phyloP scores from a whole-genome alignment of 2,329 filamentous ascomycete genomes.

The Trichoderma sp. region DNA sequence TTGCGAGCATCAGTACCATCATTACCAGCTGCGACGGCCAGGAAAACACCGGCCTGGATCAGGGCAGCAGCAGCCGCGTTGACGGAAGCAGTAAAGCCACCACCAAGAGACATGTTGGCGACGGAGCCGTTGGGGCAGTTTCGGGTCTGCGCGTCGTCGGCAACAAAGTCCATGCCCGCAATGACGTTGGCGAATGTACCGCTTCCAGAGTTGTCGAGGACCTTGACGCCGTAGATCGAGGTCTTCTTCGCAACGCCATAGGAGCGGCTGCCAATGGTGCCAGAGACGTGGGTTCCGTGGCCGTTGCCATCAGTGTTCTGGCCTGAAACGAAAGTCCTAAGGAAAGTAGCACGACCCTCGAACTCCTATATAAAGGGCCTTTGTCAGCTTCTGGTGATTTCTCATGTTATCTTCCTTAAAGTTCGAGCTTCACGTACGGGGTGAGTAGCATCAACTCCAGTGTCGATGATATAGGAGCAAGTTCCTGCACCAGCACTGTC shows the following conservation, averaged over 20 bases:
- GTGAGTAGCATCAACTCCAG: conserved; percentile 44
- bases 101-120: conserved; percentile 60
- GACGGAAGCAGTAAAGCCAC: conserved; percentile 45
- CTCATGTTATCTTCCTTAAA: background rate
- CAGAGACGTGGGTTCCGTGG: conserved; percentile 45
- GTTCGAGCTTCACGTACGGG: conserved; percentile 32
- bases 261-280: conserved; percentile 36
- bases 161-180: conserved; percentile 48
- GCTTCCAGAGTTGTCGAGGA: conserved; percentile 41
- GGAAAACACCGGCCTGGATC: conserved; percentile 49
- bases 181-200: conserved; percentile 44
- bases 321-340: conserved; percentile 33
- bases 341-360: conserved; percentile 37
- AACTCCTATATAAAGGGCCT: conserved; percentile 31
- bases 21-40: conserved; percentile 60
- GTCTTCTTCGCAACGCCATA: conserved; percentile 47
- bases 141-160: conserved; percentile 38
- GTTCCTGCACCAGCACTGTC: conserved; percentile 42
- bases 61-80: conserved; percentile 53
- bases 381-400: background rate
- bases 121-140: conserved; percentile 49
- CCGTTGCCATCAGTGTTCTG: conserved; percentile 37
- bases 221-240: conserved; percentile 48
- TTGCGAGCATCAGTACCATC: conserved; percentile 44
- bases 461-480: conserved; percentile 50